A percentile compares a stretch with the other conserved stretches of the same genome.
Evolutionary conservation across 805 yeast genomes (phyloP).

Genomic region (Saccharomycopsis sp.): DNA sequence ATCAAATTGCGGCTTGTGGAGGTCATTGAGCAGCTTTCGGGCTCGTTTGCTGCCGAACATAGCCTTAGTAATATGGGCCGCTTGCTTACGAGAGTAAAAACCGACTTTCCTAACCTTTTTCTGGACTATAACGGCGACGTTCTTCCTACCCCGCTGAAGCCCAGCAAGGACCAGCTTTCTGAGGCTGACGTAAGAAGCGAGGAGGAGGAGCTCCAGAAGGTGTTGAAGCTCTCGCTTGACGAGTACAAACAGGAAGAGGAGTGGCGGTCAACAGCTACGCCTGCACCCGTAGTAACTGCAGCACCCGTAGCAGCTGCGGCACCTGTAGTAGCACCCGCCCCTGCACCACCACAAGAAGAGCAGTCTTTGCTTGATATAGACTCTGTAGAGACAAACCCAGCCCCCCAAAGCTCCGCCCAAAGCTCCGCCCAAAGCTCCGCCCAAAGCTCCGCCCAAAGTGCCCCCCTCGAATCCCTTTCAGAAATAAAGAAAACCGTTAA

Average conservation of each 20-base stretch:
- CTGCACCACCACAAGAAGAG: too few species aligned
- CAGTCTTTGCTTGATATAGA: background rate
- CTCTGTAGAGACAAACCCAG: background rate
- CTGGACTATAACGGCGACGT: background rate
- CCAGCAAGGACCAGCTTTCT: slow-evolving; percentile 38
- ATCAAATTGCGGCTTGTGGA: slow-evolving; percentile 45
- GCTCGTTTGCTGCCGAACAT: slow-evolving; percentile 64
- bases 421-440: background rate
- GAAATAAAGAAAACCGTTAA: slow-evolving; percentile 16
- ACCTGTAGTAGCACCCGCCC: too few species aligned
- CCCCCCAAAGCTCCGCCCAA: background rate
- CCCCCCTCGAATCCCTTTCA: slow-evolving; percentile 10
- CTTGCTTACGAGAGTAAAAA: slow-evolving; percentile 45
- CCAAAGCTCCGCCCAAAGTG: background rate
- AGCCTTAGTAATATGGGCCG: slow-evolving; percentile 63
- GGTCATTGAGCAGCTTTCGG: slow-evolving; percentile 36
- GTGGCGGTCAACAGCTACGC: too few species aligned
- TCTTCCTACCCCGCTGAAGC: slow-evolving; percentile 48
- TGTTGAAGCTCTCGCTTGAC: slow-evolving; percentile 61
- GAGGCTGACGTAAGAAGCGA: slow-evolving; percentile 45
- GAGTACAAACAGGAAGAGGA: slow-evolving; percentile 44
- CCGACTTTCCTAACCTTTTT: slow-evolving; percentile 33
- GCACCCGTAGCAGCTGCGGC: too few species aligned
- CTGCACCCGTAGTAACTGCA: too few species aligned
- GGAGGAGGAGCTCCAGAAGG: slow-evolving; percentile 73